These are phyloP conservation scores for Helianthus tuberosus DNA, from an alignment of 129 eudicot genomes.

Conservation along the genomic window DNA sequence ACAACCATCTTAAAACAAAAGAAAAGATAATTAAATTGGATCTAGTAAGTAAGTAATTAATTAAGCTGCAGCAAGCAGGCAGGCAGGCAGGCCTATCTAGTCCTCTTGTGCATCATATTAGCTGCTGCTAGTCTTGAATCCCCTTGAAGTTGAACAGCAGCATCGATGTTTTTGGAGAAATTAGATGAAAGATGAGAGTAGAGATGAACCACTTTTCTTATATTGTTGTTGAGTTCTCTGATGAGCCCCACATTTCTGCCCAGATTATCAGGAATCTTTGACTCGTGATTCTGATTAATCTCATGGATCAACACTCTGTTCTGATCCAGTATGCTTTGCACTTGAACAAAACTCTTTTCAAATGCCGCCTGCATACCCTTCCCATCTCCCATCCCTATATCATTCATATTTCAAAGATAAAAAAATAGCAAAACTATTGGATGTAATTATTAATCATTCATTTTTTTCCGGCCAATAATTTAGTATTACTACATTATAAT, in stretches of 20 bases:
- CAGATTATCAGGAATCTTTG: slow-evolving; percentile 70
- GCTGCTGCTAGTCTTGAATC: slow-evolving; percentile 64
- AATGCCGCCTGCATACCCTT: slow-evolving; percentile 57
- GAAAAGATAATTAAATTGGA: neutral
- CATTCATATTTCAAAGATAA: too few species aligned
- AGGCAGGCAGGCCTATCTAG: slow-evolving; percentile 7
- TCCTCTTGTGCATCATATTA: slow-evolving; percentile 63
- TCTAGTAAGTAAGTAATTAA: too few species aligned
- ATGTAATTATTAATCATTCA: too few species aligned
- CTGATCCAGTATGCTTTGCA: slow-evolving; percentile 69
- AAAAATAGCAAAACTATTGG: too few species aligned
- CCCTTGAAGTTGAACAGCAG: slow-evolving; percentile 58
- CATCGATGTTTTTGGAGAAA: slow-evolving; percentile 60
- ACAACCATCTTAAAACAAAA: neutral
- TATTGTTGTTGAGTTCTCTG: slow-evolving; percentile 77
- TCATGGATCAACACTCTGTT: slow-evolving; percentile 68
- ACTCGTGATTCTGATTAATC: slow-evolving; percentile 86
- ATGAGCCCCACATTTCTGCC: slow-evolving; percentile 76
- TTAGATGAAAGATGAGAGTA: slow-evolving; percentile 64
- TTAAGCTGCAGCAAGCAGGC: too few species aligned
- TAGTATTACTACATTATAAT: slow-evolving; percentile 22
- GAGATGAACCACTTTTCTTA: slow-evolving; percentile 74
- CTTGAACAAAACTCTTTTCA: slow-evolving; percentile 84
- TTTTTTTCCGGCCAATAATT: slow-evolving; percentile 16
- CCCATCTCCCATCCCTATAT: slow-evolving; percentile 41